phyloP scores from a whole-genome alignment of 257 asterid species.

The Dorcoceras hygrometricum region DNA sequence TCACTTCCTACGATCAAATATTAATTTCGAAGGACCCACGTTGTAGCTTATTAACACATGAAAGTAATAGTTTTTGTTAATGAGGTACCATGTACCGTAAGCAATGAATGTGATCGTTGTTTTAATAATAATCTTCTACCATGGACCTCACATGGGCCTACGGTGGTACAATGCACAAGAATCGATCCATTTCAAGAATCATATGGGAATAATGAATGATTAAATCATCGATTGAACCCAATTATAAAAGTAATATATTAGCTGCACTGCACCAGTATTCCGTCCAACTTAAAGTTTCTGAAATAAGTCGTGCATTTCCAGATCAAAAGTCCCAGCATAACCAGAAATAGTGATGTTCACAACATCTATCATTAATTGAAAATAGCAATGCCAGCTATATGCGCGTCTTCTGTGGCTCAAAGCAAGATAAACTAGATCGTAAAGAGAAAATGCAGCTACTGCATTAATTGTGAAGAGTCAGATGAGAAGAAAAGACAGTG shows the following conservation, averaged over 20 bases:
- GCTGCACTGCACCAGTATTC: not conserved
- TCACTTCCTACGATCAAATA: not conserved
- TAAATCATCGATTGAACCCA: no score
- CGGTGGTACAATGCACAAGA: no score
- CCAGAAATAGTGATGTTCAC: not conserved
- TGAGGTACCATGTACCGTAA: no score
- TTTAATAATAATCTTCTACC: no score
- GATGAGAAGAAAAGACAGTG: not conserved
- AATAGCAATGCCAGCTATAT: constrained; percentile 14
- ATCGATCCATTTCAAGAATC: no score
- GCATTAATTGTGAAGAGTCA: constrained; percentile 20
- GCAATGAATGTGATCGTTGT: no score
- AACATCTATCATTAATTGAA: not conserved
- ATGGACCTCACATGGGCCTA: no score
- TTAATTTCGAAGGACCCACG: not conserved
- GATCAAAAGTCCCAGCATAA: constrained; percentile 5
- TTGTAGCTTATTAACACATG: not conserved
- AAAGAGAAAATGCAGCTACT: constrained; percentile 12
- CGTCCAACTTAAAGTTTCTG: constrained; percentile 7
- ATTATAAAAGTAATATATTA: no score
- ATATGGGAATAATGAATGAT: no score
- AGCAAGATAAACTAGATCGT: not conserved
- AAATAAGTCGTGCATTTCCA: constrained; percentile 3
- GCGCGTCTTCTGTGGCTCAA: not conserved
- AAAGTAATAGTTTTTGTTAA: no score